Evolutionary conservation across 2,329 filamentous ascomycete genomes (phyloP).

Genomic region (Colletotrichum simmondsii): DNA sequence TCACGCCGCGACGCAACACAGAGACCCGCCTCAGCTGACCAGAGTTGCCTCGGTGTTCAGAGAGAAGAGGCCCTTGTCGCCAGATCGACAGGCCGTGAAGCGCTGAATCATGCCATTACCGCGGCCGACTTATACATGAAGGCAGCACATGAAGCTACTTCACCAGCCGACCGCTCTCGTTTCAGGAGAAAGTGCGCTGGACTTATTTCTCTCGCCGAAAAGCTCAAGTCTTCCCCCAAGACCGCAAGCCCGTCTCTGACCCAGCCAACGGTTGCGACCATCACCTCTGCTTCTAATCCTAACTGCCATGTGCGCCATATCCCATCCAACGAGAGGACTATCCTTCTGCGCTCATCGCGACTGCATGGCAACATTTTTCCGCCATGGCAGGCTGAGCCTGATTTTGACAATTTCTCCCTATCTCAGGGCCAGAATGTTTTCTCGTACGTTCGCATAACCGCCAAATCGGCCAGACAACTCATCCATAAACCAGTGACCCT

Average conservation of each 20-base stretch:
- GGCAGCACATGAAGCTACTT: slow-evolving; percentile 72
- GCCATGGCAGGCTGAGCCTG: slow-evolving; percentile 79
- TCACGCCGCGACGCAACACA: background rate
- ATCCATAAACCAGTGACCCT: slow-evolving; percentile 66
- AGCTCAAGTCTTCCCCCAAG: slow-evolving; percentile 68
- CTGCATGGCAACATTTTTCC: slow-evolving; percentile 87
- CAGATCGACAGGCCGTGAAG: slow-evolving; percentile 59
- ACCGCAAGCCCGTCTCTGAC: background rate
- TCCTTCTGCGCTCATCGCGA: slow-evolving; percentile 80
- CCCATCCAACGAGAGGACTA: slow-evolving; percentile 77
- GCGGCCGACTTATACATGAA: slow-evolving; percentile 86
- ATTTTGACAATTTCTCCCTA: slow-evolving; percentile 69
- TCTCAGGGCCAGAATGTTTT: slow-evolving; percentile 64
- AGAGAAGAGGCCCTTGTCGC: slow-evolving; percentile 50
- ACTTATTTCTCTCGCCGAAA: slow-evolving; percentile 78
- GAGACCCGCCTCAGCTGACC: background rate
- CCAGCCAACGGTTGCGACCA: slow-evolving; percentile 40
- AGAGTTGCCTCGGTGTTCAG: slow-evolving; percentile 37
- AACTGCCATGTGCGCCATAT: slow-evolving; percentile 62
- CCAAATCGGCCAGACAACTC: slow-evolving; percentile 29
- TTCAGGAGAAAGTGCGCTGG: slow-evolving; percentile 76
- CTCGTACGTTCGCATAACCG: slow-evolving; percentile 60
- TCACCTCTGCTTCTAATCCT: background rate
- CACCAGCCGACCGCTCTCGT: slow-evolving; percentile 71
- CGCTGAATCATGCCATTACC: slow-evolving; percentile 79